Base-by-base conservation (phyloP, 2,329 filamentous ascomycete species). In the Colletotrichum sp. region DNA sequence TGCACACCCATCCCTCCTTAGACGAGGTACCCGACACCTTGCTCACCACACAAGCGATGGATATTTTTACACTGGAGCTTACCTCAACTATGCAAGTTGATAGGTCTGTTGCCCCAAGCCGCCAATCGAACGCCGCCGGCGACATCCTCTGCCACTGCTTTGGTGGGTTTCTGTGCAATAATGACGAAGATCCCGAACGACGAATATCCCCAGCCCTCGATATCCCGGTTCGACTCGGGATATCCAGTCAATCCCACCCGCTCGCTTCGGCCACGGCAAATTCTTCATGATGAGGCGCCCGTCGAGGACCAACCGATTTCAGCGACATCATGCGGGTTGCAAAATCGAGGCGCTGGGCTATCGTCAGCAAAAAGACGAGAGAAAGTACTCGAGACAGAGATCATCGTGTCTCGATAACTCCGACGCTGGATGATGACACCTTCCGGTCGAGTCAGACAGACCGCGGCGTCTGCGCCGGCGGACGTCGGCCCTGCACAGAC, bases 141-240 rank as follows among this genome's bases (percentile, higher is more conserved):
- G 70, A 76, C 73, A 76, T 76, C 28, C 55, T 44, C 59, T 55
- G 32, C 73, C 64, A 52, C 44, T 28, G 24, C 55, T 49, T 64
- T 32, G 55, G 70, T 63, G 64, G 63, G 32, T 64, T 76, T 73
- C 64, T 73, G 69, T 69, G 30, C 57, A 32, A 73, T 60, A 24
- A 68, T 73, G 73, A 65, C 64, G 36, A 59, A 39, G 32, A 67
- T 63, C 57, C 68, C 57, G 26, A 62, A 16, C 24, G 36, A 49
- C n/a, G 26, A 49, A n/a, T 30, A 13, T 26, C 18, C 44, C n/a
- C 36, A 44, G 16, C 63, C 26, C 39, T 24, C 63, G 9, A 52
- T 52, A 66, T 12, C 39, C 36, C 26, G 63, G 39, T 39, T 52
- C 36, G 63, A 49, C 15, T 21, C n/a, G 63, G 24, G 21, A 44